phyloP scores from a whole-genome alignment of 2,329 filamentous ascomycete species.

The Chaetothyriales sp. region DNA sequence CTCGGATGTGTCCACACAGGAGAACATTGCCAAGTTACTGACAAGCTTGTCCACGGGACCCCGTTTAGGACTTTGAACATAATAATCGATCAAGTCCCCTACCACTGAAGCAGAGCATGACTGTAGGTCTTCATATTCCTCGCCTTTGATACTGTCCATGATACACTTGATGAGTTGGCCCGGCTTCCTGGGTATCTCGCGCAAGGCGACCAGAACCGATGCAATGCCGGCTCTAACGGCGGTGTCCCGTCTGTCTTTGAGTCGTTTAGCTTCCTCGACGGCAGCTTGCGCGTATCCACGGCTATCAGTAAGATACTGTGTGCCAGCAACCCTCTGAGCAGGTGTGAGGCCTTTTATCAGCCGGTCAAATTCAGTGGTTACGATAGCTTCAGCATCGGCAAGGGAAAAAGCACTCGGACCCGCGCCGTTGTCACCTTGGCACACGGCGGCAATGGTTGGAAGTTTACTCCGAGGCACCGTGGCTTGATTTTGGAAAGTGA shows the following conservation, averaged over 20 bases:
- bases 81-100: constrained; percentile 70
- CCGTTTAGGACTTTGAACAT: constrained; percentile 64
- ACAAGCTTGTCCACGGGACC: constrained; percentile 93
- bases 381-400: constrained; percentile 71
- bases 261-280: constrained; percentile 63
- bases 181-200: constrained; percentile 80
- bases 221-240: constrained; percentile 78
- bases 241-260: constrained; percentile 71
- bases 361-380: constrained; percentile 71
- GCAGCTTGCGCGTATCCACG: constrained; percentile 55
- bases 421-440: constrained; percentile 84
- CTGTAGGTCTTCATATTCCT: constrained; percentile 83
- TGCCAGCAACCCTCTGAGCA: constrained; percentile 71
- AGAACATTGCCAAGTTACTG: constrained; percentile 90
- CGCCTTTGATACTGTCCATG: constrained; percentile 95
- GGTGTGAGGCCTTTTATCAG: constrained; percentile 81
- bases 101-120: constrained; percentile 74
- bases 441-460: constrained; percentile 72
- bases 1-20: constrained; percentile 92
- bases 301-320: constrained; percentile 65
- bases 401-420: constrained; percentile 88
- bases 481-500: constrained; percentile 81
- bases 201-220: constrained; percentile 76
- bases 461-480: constrained; percentile 64
- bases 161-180: constrained; percentile 86